phyloP scores from a whole-genome alignment of 495 filamentous ascomycete species.

The Trichoderma reesei region DNA sequence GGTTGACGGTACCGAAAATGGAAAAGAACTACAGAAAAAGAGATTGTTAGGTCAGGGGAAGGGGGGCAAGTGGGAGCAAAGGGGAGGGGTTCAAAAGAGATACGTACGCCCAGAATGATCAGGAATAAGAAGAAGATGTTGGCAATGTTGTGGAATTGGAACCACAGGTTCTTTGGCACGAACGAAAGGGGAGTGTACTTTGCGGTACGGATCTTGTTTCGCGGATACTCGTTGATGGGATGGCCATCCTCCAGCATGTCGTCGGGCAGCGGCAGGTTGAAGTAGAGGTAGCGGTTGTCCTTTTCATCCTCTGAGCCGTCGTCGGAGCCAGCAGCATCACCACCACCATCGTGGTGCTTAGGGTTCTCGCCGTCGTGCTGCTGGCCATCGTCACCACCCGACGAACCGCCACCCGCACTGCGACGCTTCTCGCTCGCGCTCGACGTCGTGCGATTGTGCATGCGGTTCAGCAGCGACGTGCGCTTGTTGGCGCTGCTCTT shows the following conservation, averaged over 20 bases:
- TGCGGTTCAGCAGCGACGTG: slow-evolving; percentile 69
- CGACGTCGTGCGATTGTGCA: slow-evolving; percentile 35
- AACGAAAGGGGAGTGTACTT: slow-evolving; percentile 96
- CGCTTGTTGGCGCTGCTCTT: slow-evolving; percentile 69
- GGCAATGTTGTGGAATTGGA: slow-evolving; percentile 97
- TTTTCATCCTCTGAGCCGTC: slow-evolving; percentile 27
- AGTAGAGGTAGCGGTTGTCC: slow-evolving; percentile 53
- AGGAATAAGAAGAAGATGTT: slow-evolving; percentile 98
- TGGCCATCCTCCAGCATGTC: slow-evolving; percentile 71
- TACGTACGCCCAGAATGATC: slow-evolving; percentile 83
- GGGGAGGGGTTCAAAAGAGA: not conserved
- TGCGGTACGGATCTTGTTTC: slow-evolving; percentile 96
- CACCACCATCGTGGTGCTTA: not conserved
- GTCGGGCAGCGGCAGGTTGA: slow-evolving; percentile 74
- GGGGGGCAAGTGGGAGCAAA: slow-evolving; percentile 8
- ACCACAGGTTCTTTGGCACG: slow-evolving; percentile 93
- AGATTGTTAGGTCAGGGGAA: not conserved
- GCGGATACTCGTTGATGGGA: slow-evolving; percentile 56
- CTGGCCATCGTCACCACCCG: not conserved
- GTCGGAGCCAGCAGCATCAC: slow-evolving; percentile 13
- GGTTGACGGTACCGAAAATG: slow-evolving; percentile 88
- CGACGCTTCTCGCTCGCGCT: slow-evolving; percentile 62
- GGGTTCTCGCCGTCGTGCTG: slow-evolving; percentile 9
- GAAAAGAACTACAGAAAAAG: slow-evolving; percentile 64
- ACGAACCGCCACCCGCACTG: slow-evolving; percentile 53